Conservation (phyloP, 176 grass and related monocot genomes). For the Zea mays region DNA sequence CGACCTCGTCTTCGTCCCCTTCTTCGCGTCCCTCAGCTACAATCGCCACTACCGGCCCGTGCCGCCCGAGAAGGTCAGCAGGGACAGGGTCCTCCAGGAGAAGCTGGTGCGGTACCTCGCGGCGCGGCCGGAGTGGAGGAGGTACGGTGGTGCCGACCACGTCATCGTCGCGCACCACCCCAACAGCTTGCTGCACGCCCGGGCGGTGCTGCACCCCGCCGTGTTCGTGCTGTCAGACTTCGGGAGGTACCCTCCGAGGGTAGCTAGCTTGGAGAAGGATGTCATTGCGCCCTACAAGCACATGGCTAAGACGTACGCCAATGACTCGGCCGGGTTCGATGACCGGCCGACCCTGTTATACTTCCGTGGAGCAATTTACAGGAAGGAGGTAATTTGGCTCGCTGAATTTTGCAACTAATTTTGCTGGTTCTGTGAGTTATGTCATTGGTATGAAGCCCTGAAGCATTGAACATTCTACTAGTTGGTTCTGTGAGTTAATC, state of each 20-base stretch:
- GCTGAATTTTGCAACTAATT: background rate
- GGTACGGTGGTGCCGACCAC: constrained; percentile 66
- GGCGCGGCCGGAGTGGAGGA: constrained; percentile 66
- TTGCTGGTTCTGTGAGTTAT: background rate
- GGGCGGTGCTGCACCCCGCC: constrained; percentile 53
- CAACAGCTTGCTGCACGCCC: constrained; percentile 76
- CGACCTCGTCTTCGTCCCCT: constrained; percentile 84
- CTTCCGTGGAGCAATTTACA: constrained; percentile 89
- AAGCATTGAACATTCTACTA: background rate
- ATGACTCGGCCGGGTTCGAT: constrained; percentile 73
- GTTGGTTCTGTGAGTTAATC: background rate
- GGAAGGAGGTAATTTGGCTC: constrained; percentile 82
- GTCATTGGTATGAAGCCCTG: background rate
- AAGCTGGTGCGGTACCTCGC: constrained; percentile 64
- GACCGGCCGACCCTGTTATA: constrained; percentile 66
- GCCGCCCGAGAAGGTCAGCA: constrained; percentile 60
- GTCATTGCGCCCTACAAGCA: constrained; percentile 81
- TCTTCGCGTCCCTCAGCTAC: constrained; percentile 88
- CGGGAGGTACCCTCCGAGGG: constrained; percentile 72
- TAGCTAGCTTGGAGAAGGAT: constrained; percentile 90
- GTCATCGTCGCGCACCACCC: constrained; percentile 92
- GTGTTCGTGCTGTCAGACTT: constrained; percentile 89
- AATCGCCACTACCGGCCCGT: constrained; percentile 70
- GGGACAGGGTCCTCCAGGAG: constrained; percentile 60
- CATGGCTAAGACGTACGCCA: constrained; percentile 64